Conservation (phyloP, 768 basidiomycete species). For the Mycena chlorophos region DNA sequence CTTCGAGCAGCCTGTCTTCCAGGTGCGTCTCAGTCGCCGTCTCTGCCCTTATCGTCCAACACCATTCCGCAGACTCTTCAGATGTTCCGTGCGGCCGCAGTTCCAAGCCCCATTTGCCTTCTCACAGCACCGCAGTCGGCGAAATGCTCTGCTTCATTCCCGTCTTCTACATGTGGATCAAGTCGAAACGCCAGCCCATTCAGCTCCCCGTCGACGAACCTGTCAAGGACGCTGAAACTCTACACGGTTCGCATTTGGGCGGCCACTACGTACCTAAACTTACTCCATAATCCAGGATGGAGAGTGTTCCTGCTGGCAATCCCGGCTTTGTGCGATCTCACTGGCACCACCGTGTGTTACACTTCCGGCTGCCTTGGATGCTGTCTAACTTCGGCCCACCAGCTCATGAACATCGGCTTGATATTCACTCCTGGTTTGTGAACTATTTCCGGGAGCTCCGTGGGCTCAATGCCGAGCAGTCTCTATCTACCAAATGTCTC, state of each 20-base stretch:
- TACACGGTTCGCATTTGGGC: background rate
- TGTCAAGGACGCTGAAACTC: conserved; percentile 33
- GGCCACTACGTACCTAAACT: background rate
- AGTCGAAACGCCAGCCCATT: background rate
- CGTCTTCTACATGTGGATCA: conserved; percentile 47
- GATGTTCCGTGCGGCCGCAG: conserved; percentile 72
- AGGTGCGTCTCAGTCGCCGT: background rate
- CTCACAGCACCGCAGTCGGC: conserved; percentile 59
- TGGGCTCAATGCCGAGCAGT: conserved; percentile 40
- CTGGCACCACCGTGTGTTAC: conserved; percentile 78
- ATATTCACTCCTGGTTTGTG: conserved; percentile 72
- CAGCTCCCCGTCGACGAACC: conserved; percentile 53
- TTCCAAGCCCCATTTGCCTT: conserved; percentile 19
- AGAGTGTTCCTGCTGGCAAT: conserved; percentile 80
- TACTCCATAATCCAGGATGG: conserved; percentile 60
- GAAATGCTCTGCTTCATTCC: conserved; percentile 80
- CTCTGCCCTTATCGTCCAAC: background rate
- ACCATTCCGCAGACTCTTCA: conserved; percentile 69
- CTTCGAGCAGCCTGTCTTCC: conserved; percentile 90
- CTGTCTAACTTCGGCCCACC: conserved; percentile 14
- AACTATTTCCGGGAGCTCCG: background rate
- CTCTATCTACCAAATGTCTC: conserved; percentile 96
- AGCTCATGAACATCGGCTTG: conserved; percentile 94
- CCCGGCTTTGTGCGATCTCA: conserved; percentile 87
- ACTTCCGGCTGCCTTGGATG: conserved; percentile 14